phyloP scores from a whole-genome alignment of 441 rosid species.

The Pelargonium australe region DNA sequence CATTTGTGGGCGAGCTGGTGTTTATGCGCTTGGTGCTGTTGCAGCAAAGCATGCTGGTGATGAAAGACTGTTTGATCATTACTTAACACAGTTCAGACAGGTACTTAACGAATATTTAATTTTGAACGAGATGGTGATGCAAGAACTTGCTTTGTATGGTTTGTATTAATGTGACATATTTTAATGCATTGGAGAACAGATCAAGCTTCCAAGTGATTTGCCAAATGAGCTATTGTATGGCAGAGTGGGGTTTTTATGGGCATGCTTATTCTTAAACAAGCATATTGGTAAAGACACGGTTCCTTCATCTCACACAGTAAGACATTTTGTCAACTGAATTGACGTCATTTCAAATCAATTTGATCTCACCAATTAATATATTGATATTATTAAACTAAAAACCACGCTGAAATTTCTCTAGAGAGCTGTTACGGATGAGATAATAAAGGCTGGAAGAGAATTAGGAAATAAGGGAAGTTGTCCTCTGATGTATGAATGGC shows the following conservation, averaged over 20 bases:
- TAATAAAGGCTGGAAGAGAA: conserved; percentile 45
- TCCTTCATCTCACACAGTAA: conserved; percentile 37
- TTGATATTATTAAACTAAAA: neutral
- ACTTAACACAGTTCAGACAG: conserved; percentile 45
- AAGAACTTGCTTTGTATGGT: neutral
- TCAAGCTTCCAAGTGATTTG: conserved; percentile 42
- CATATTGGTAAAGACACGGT: conserved; percentile 52
- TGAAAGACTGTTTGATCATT: conserved; percentile 33
- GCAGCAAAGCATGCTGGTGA: conserved; percentile 54
- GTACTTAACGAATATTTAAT: conserved; percentile 20
- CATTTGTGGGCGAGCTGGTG: conserved; percentile 60
- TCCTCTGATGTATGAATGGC: conserved; percentile 74
- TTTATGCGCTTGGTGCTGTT: conserved; percentile 67
- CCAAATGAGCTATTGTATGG: conserved; percentile 58
- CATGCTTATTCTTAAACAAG: conserved; percentile 54
- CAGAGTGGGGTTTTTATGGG: conserved; percentile 59
- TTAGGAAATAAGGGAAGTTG: conserved; percentile 41
- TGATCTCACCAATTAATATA: neutral
- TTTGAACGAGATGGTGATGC: neutral
- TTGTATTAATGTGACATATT: neutral
- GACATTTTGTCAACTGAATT: conserved; percentile 6
- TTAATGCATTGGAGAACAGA: conserved; percentile 29
- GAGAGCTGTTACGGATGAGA: conserved; percentile 51
- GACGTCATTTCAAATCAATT: neutral
- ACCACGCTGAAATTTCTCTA: conserved; percentile 22